A percentile compares a stretch with the other conserved stretches of the same genome.
Evolutionary conservation across 2,329 filamentous ascomycete genomes (phyloP).

Genomic region (Aurifilum marmelostoma): DNA sequence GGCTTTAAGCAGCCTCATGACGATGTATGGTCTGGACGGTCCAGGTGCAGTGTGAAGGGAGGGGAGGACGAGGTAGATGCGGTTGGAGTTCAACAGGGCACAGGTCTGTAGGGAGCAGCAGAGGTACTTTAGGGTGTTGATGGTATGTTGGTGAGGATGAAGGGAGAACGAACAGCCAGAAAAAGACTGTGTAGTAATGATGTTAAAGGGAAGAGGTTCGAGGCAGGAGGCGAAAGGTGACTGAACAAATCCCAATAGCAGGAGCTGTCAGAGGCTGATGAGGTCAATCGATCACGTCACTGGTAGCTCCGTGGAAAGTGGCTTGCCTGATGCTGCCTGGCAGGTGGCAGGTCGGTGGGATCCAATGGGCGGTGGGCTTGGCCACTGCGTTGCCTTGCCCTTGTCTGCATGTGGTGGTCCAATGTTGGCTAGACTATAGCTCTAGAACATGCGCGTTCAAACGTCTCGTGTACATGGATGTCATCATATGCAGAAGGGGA

Average conservation of each 20-base stretch:
- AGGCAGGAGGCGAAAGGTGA: background rate
- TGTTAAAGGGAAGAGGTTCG: background rate
- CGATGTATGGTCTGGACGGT: constrained; percentile 11
- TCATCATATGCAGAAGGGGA: background rate
- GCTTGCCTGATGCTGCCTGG: constrained; percentile 17
- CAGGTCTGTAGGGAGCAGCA: background rate
- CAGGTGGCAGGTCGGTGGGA: background rate
- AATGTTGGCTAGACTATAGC: background rate
- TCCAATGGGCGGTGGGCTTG: background rate
- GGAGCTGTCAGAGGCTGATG: constrained; percentile 6
- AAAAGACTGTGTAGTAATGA: background rate
- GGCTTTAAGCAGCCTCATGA: constrained; percentile 79
- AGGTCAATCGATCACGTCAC: constrained; percentile 25
- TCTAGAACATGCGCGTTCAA: background rate
- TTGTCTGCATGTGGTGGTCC: background rate
- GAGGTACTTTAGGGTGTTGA: constrained; percentile 5
- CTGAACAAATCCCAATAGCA: background rate
- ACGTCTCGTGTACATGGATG: background rate
- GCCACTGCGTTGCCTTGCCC: background rate
- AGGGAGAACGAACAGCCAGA: background rate
- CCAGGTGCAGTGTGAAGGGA: background rate
- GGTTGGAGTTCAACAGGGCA: background rate
- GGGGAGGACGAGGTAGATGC: constrained; percentile 1
- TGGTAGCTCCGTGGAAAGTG: constrained; percentile 13
- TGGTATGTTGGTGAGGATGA: background rate